Evolutionary conservation across 2,329 filamentous ascomycete species (phyloP).

Genomic region (Pleurostoma richardsiae): DNA sequence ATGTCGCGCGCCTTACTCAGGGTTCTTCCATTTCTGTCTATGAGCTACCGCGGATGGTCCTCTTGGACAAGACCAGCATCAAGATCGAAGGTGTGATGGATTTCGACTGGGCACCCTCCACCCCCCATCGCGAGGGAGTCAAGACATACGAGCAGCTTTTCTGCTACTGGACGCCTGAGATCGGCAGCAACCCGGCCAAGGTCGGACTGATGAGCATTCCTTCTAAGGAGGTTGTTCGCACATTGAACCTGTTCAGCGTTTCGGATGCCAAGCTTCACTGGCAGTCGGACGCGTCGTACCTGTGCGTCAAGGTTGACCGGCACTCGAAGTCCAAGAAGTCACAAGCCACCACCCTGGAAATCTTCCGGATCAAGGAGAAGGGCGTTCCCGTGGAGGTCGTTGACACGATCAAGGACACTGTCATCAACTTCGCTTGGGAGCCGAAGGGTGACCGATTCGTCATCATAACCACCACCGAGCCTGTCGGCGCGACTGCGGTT

Average conservation of each 20-base stretch:
- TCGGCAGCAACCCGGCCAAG: conserved; percentile 95
- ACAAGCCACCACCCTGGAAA: conserved; percentile 92
- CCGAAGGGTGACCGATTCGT: conserved; percentile 97
- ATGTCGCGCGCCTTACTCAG: conserved; percentile 86
- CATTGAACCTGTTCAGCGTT: conserved; percentile 96
- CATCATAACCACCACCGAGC: conserved; percentile 90
- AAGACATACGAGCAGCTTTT: conserved; percentile 94
- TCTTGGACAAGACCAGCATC: conserved; percentile 84
- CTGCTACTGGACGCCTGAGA: conserved; percentile 98
- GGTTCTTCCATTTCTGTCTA: conserved; percentile 94
- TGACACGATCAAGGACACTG: conserved; percentile 94
- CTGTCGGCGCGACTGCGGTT: conserved; percentile 70
- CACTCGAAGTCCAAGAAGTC: conserved; percentile 99
- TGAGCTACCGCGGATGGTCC: conserved; percentile 81
- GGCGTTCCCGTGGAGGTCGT: conserved; percentile 97
- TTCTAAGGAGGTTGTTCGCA: conserved; percentile 88
- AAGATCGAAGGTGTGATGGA: conserved; percentile 97
- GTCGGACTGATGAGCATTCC: conserved; percentile 95
- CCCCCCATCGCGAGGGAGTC: conserved; percentile 73
- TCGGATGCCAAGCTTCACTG: conserved; percentile 97
- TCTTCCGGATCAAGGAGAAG: conserved; percentile 96
- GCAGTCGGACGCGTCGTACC: conserved; percentile 90
- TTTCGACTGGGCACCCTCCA: conserved; percentile 94
- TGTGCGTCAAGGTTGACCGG: conserved; percentile 97
- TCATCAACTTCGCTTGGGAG: conserved; percentile 99